Evolutionary conservation across 2,329 filamentous ascomycete species (phyloP), one percentile per base, ranked within the genome.

Genomic region (Xylariaceae sp.): DNA sequence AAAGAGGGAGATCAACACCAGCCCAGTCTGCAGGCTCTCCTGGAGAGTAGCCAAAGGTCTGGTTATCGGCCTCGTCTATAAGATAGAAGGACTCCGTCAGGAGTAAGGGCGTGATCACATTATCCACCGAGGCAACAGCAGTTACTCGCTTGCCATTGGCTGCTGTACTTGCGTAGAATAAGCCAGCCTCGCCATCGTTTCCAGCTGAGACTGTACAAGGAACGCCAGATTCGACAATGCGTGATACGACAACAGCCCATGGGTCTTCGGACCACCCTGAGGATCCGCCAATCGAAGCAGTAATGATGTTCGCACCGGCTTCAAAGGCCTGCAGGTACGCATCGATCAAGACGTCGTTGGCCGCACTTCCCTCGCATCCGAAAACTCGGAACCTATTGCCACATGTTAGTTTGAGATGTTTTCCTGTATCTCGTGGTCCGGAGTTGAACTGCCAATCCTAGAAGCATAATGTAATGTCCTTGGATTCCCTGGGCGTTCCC

Each of bases 301-400:
- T 79, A 59, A 82, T 81, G 54, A 82, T 75, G 57, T 82, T 69
- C 32, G 75, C 75, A 32, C 78, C 79, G n/a, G 75, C 80, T 59
- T 85, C 75, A 55, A 76, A 83, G 0, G 83, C 83, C 59, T 72
- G 74, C 65, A 80, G 76, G 61, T 78, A 83, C 1, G 81, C 80
- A 9, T 74, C 73, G 39, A 84, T 80, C 45, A 86, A 64, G 9
- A 84, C 68, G 22, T 57, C 54, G 57, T 78, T 77, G 12, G 66
- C 62, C 14, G 74, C 70, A 33, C 67, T 62, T 35, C 77, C 80
- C 1, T 60, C 50, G 62, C 80, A 84, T 41, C 78, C 78, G 49
- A 83, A 82, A 3, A 82, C 77, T 41, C 75, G 74, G 67, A 78
- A 85, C 41, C n/a, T n/a, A n/a, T n/a, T n/a, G n/a, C n/a, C n/a